Conservation (phyloP, 2,329 filamentous ascomycete species). For the Colletotrichum nymphaeae region DNA sequence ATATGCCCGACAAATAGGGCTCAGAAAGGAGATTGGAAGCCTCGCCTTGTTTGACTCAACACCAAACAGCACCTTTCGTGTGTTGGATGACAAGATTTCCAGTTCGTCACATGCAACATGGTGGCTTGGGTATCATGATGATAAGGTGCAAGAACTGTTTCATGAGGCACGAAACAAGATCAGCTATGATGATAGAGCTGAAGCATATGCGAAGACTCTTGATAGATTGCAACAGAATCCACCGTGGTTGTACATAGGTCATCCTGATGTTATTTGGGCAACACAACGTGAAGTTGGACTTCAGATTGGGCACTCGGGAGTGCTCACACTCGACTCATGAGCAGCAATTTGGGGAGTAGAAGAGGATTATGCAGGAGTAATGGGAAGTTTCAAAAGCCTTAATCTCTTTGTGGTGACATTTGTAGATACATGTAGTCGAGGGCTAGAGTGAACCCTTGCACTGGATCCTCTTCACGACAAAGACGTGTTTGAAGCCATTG, state of each 20-base stretch:
- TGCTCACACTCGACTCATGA: neutral
- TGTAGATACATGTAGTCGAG: neutral
- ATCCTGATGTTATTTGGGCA: slow-evolving; percentile 22
- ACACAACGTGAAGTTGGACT: neutral
- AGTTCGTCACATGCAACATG: slow-evolving; percentile 11
- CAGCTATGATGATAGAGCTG: neutral
- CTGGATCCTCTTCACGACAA: no score
- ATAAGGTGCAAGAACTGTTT: neutral
- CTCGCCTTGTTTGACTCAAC: slow-evolving; percentile 16
- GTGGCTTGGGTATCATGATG: slow-evolving; percentile 22
- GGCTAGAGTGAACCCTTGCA: no score
- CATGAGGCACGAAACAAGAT: neutral
- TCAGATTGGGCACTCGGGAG: slow-evolving; percentile 3
- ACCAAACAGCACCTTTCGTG: slow-evolving; percentile 17
- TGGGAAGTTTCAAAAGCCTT: neutral
- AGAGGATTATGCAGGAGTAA: neutral
- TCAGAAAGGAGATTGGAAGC: slow-evolving; percentile 14
- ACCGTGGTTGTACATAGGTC: slow-evolving; percentile 10
- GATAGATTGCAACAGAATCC: slow-evolving; percentile 13
- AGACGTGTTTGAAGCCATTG: no score
- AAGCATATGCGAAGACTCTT: slow-evolving; percentile 2
- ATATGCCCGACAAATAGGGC: slow-evolving; percentile 18
- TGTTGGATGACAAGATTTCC: slow-evolving; percentile 15
- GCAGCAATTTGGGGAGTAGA: neutral
- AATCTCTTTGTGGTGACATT: neutral